These are phyloP conservation scores for Rutstroemia sydowiana DNA, from an alignment of 2,329 filamentous ascomycete species.

Conservation along the genomic window DNA sequence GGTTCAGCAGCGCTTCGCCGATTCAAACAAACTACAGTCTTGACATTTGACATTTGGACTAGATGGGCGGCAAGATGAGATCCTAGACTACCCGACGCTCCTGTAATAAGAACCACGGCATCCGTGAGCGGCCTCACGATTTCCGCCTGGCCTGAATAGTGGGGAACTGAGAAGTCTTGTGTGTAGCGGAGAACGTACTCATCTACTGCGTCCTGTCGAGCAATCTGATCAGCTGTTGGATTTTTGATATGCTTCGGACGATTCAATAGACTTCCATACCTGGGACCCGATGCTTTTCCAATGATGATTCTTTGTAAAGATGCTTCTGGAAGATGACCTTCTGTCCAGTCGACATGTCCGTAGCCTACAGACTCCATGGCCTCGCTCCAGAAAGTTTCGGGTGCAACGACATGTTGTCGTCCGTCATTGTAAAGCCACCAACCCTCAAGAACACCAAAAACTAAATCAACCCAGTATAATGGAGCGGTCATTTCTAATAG, in stretches of 20 bases:
- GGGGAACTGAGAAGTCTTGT: not conserved
- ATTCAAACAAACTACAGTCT: not conserved
- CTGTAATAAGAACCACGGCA: slow-evolving; percentile 29
- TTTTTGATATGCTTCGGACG: too few relatives aligned
- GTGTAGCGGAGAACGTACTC: not conserved
- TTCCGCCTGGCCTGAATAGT: too few relatives aligned
- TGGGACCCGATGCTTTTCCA: slow-evolving; percentile 2
- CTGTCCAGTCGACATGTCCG: slow-evolving; percentile 13
- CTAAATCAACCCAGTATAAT: slow-evolving; percentile 21
- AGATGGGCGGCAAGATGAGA: not conserved
- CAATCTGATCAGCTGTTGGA: too few relatives aligned
- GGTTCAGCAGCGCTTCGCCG: not conserved
- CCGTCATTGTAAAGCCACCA: slow-evolving; percentile 28
- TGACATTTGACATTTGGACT: not conserved
- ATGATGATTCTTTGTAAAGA: slow-evolving; percentile 7
- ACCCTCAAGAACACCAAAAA: slow-evolving; percentile 25
- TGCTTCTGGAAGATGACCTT: slow-evolving; percentile 15
- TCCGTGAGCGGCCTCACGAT: too few relatives aligned
- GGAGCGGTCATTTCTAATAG: slow-evolving; percentile 22
- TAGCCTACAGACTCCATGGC: slow-evolving; percentile 11
- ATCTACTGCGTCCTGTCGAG: slow-evolving; percentile 9
- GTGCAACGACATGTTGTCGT: slow-evolving; percentile 17
- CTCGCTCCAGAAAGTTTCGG: slow-evolving; percentile 11
- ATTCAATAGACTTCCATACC: not conserved
- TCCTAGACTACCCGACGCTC: not conserved